Evolutionary conservation across 179 eudicot genomes (phyloP).

Genomic region (Carnegiea gigantea): DNA sequence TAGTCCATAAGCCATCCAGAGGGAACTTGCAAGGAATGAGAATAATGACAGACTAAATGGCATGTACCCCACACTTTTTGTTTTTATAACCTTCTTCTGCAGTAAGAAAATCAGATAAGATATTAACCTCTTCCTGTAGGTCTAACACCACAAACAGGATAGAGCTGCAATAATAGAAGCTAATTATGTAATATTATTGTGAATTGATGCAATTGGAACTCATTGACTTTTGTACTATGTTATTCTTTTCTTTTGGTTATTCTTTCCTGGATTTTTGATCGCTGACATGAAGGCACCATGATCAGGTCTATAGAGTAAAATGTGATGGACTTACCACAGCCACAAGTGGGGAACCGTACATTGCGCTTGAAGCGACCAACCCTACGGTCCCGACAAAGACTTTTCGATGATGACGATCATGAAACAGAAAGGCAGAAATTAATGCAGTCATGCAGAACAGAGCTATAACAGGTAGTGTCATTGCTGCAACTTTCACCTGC

Average conservation of each 20-base stretch:
- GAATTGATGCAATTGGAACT: neutral
- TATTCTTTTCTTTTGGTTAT: neutral
- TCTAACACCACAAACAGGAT: neutral
- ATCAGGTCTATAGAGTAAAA: neutral
- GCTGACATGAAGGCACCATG: neutral
- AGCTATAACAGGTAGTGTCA: slow-evolving; percentile 33
- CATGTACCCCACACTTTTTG: slow-evolving; percentile 75
- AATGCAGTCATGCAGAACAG: slow-evolving; percentile 31
- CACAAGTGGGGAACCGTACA: slow-evolving; percentile 67
- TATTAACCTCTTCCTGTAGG: slow-evolving; percentile 1
- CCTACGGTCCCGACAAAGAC: slow-evolving; percentile 64
- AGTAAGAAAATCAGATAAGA: slow-evolving; percentile 2
- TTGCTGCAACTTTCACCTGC: slow-evolving; percentile 61
- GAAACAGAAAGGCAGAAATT: slow-evolving; percentile 49
- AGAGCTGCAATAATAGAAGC: neutral
- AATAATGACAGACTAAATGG: slow-evolving; percentile 73
- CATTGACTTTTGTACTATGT: neutral
- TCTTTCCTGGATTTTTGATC: neutral
- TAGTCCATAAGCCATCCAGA: slow-evolving; percentile 75
- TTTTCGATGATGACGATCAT: slow-evolving; percentile 56
- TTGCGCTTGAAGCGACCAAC: slow-evolving; percentile 51
- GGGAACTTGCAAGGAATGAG: slow-evolving; percentile 66
- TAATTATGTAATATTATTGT: neutral
- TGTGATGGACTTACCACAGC: slow-evolving; percentile 51
- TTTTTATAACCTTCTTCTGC: slow-evolving; percentile 71